A percentile compares a stretch with the other conserved stretches of the same genome.
These are phyloP conservation scores for Striga asiatica DNA, from an alignment of 257 asterid species.

Conservation along the genomic window DNA sequence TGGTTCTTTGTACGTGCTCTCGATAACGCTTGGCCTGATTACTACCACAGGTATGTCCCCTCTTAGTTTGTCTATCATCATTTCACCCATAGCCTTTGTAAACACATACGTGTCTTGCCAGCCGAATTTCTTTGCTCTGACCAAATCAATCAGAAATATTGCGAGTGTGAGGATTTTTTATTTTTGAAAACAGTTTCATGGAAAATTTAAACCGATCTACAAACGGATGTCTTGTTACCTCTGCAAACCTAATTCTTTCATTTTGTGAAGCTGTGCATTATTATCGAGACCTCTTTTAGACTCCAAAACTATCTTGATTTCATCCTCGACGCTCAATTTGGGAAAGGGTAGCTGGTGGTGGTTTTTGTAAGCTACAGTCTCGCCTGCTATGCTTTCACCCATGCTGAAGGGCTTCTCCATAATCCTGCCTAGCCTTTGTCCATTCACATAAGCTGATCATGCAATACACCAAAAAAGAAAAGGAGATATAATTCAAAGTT, in stretches of 20 bases:
- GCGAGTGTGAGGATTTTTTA: no score
- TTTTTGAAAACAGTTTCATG: not conserved
- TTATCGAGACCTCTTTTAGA: constrained; percentile 38
- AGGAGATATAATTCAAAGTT: no score
- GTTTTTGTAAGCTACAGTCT: constrained; percentile 23
- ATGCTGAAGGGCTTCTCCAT: constrained; percentile 69
- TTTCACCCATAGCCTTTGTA: constrained; percentile 99
- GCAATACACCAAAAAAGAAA: no score
- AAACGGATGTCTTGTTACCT: constrained; percentile 33
- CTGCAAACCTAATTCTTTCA: constrained; percentile 70
- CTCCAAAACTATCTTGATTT: constrained; percentile 53
- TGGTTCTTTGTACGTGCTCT: constrained; percentile 92
- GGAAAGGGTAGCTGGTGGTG: constrained; percentile 26
- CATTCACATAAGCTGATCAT: constrained; percentile 99
- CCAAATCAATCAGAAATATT: not conserved
- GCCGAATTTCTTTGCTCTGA: constrained; percentile 91
- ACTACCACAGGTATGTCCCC: constrained; percentile 79
- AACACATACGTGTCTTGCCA: constrained; percentile 98
- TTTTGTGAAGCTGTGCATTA: constrained; percentile 35
- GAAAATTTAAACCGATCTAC: not conserved
- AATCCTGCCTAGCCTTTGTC: constrained; percentile 73
- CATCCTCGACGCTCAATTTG: constrained; percentile 65
- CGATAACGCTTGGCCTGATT: constrained; percentile 88
- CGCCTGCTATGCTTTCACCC: constrained; percentile 65
- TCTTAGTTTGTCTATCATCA: constrained; percentile 73